Evolutionary conservation across 2,329 filamentous ascomycete species (phyloP).

Genomic region (Colletotrichum tofieldiae): DNA sequence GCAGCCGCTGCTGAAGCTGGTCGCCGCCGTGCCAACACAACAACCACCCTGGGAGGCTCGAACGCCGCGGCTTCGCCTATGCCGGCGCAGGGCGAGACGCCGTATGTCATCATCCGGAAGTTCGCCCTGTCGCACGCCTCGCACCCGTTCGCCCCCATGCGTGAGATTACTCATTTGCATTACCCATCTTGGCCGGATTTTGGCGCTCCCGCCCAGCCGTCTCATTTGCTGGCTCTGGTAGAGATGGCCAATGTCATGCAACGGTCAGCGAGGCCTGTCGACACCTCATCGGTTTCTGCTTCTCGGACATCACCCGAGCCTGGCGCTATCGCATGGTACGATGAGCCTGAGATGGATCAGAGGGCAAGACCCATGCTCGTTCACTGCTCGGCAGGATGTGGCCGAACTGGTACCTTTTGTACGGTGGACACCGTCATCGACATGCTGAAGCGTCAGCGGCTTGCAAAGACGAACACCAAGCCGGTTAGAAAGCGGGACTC

Average conservation of each 20-base stretch:
- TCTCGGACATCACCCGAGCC: constrained; percentile 50
- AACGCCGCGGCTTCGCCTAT: constrained; percentile 46
- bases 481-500: constrained; percentile 48
- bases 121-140: constrained; percentile 85
- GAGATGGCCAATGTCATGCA: constrained; percentile 87
- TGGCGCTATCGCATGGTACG: constrained; percentile 62
- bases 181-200: constrained; percentile 99
- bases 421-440: constrained; percentile 96
- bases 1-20: constrained; percentile 37
- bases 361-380: constrained; percentile 83
- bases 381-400: constrained; percentile 96
- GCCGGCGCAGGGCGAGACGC: constrained; percentile 67
- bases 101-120: constrained; percentile 87
- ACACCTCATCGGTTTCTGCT: constrained; percentile 57
- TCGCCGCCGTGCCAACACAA: constrained; percentile 52
- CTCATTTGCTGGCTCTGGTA: constrained; percentile 89
- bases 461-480: constrained; percentile 51
- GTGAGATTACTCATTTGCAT: constrained; percentile 94
- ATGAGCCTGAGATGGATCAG: constrained; percentile 72
- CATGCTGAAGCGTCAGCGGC: constrained; percentile 91
- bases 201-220: constrained; percentile 90
- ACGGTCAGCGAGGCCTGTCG: constrained; percentile 67
- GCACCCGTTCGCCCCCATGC: constrained; percentile 86
- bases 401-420: constrained; percentile 95
- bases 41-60: constrained; percentile 49